Percentiles rank a stretch among this genome's conserved stretches.
Evolutionary conservation across 768 basidiomycete species (phyloP).

Genomic region (Ramaria rubella): DNA sequence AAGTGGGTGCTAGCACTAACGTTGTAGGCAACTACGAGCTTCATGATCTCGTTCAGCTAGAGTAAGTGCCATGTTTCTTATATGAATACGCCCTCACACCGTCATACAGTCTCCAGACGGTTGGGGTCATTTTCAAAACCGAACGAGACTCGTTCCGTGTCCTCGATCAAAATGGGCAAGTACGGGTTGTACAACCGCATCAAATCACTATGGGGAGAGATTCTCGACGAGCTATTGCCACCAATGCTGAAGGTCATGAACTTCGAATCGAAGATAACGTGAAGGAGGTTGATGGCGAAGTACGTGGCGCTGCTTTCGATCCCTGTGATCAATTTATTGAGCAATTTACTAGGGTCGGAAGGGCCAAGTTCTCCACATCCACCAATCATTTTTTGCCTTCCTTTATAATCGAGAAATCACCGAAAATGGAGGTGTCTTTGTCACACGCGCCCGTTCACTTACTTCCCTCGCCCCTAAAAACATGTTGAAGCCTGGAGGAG

Average conservation of each 20-base stretch:
- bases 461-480: conserved; percentile 83
- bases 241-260: conserved; percentile 84
- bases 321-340: neutral
- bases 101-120: conserved; percentile 80
- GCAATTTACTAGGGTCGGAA: conserved; percentile 53
- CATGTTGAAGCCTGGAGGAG: conserved; percentile 50
- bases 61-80: conserved; percentile 48
- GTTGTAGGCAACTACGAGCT: conserved; percentile 90
- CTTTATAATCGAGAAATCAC: conserved; percentile 84
- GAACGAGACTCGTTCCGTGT: conserved; percentile 95
- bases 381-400: conserved; percentile 92
- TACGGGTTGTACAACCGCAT: conserved; percentile 84
- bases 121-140: conserved; percentile 96
- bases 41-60: conserved; percentile 94
- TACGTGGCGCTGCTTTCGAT: conserved; percentile 30
- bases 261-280: conserved; percentile 84
- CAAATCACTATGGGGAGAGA: conserved; percentile 91
- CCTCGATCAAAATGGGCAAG: conserved; percentile 88
- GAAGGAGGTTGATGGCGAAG: conserved; percentile 87
- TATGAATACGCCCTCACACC: neutral
- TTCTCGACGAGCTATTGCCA: conserved; percentile 76
- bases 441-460: conserved; percentile 78
- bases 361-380: conserved; percentile 88
- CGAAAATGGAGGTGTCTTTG: conserved; percentile 93
- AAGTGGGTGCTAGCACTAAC: conserved; percentile 89